These are phyloP conservation scores for Exophiala sp. DNA, from an alignment of 2,329 filamentous ascomycete species.

Conservation along the genomic window DNA sequence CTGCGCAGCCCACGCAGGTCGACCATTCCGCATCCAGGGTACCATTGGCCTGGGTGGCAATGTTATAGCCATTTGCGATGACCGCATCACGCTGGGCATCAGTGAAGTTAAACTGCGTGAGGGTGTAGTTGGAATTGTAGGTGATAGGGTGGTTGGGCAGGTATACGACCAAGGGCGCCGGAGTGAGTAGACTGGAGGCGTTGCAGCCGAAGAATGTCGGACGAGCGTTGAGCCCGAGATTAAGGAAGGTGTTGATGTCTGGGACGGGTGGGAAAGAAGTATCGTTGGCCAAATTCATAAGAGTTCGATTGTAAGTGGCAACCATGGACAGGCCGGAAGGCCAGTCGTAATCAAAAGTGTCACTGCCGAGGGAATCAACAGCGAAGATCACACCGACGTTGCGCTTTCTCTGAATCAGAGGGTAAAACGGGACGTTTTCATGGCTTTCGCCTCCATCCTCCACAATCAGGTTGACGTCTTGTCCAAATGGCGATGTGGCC, in stretches of 20 bases:
- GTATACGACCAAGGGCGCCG: conserved; percentile 27
- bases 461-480: conserved; percentile 57
- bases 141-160: conserved; percentile 37
- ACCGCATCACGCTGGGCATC: conserved; percentile 65
- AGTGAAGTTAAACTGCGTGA: conserved; percentile 12
- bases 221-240: conserved; percentile 65
- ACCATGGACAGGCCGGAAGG: conserved; percentile 73
- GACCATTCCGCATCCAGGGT: conserved; percentile 72
- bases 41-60: conserved; percentile 75
- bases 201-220: conserved; percentile 29
- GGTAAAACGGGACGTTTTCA: conserved; percentile 75
- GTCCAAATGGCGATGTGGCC: conserved; percentile 55
- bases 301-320: conserved; percentile 67
- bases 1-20: conserved; percentile 79
- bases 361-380: conserved; percentile 62
- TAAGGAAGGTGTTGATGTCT: conserved; percentile 72
- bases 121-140: conserved; percentile 67
- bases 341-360: conserved; percentile 66
- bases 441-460: conserved; percentile 75
- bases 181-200: conserved; percentile 7
- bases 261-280: conserved; percentile 70
- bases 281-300: conserved; percentile 58
- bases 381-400: conserved; percentile 76
- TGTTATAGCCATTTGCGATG: conserved; percentile 80
- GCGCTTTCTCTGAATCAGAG: conserved; percentile 68